Conservation (phyloP, 2,329 filamentous ascomycete genomes). For the Ceratocystis lukuohia region DNA sequence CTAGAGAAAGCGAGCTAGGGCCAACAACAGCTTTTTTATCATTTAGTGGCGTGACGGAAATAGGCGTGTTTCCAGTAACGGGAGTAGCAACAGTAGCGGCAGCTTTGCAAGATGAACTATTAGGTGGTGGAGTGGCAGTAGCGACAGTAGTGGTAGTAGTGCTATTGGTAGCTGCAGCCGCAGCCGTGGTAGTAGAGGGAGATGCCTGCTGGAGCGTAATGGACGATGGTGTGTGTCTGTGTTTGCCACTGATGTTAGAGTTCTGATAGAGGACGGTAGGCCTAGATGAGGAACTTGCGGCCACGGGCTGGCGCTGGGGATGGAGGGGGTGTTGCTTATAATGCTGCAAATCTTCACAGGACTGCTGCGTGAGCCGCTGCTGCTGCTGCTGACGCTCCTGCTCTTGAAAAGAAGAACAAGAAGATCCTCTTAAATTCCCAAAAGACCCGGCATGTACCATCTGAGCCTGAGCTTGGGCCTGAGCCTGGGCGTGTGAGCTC, state of each 20-base stretch:
- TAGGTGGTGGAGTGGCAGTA: too few species aligned
- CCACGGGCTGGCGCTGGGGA: neutral
- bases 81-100: neutral
- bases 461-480: neutral
- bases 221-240: neutral
- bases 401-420: neutral
- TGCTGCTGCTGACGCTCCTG: neutral
- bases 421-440: neutral
- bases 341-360: neutral
- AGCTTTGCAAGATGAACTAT: too few species aligned
- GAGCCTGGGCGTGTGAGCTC: too few species aligned
- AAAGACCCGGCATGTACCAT: neutral
- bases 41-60: neutral
- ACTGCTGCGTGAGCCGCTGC: neutral
- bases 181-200: neutral
- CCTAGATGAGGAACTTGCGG: neutral
- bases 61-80: neutral
- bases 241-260: neutral
- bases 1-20: neutral
- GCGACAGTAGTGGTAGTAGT: too few species aligned
- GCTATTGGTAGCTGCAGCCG: neutral
- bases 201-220: neutral
- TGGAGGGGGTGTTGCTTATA: neutral
- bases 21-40: neutral
- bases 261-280: neutral